phyloP scores from a whole-genome alignment of 2,329 filamentous ascomycete genomes.

The Ambrosiella beaveri region DNA sequence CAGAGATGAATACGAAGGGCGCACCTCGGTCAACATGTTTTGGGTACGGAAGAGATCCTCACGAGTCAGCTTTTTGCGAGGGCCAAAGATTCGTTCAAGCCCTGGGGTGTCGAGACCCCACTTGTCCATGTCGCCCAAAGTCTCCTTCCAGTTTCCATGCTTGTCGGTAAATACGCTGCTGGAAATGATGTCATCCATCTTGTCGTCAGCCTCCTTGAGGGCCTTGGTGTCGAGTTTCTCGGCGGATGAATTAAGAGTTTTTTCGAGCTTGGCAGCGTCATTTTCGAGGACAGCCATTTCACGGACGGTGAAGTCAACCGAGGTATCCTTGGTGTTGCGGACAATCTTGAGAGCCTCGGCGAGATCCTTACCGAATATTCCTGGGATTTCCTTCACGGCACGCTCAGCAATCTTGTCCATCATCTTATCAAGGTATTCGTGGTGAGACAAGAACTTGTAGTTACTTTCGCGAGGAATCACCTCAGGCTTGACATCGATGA shows the following conservation, averaged over 20 bases:
- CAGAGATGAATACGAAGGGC: slow-evolving; percentile 17
- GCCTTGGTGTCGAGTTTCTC: slow-evolving; percentile 5
- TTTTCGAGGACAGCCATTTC: slow-evolving; percentile 33
- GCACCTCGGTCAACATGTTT: slow-evolving; percentile 13
- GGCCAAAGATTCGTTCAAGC: slow-evolving; percentile 12
- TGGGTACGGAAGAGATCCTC: slow-evolving; percentile 12
- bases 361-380: slow-evolving; percentile 26
- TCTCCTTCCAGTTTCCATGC: slow-evolving; percentile 21
- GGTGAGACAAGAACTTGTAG: slow-evolving; percentile 38
- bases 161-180: slow-evolving; percentile 15
- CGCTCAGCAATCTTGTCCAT: slow-evolving; percentile 28
- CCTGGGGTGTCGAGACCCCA: slow-evolving; percentile 15
- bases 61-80: slow-evolving; percentile 11
- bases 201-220: slow-evolving; percentile 10
- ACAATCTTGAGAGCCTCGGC: slow-evolving; percentile 26
- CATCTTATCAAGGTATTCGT: slow-evolving; percentile 31
- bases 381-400: slow-evolving; percentile 31
- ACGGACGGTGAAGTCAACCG: slow-evolving; percentile 33
- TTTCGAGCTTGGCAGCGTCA: slow-evolving; percentile 23
- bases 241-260: slow-evolving; percentile 6
- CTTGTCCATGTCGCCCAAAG: slow-evolving; percentile 19
- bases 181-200: slow-evolving; percentile 11
- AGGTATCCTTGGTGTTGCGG: slow-evolving; percentile 25
- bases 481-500: slow-evolving; percentile 52
- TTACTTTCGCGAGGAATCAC: slow-evolving; percentile 33